A percentile compares a stretch with the other conserved stretches of the same genome.
These are phyloP conservation scores for Dothiorella sarmentorum DNA, from an alignment of 2,329 filamentous ascomycete genomes.

Conservation along the genomic window DNA sequence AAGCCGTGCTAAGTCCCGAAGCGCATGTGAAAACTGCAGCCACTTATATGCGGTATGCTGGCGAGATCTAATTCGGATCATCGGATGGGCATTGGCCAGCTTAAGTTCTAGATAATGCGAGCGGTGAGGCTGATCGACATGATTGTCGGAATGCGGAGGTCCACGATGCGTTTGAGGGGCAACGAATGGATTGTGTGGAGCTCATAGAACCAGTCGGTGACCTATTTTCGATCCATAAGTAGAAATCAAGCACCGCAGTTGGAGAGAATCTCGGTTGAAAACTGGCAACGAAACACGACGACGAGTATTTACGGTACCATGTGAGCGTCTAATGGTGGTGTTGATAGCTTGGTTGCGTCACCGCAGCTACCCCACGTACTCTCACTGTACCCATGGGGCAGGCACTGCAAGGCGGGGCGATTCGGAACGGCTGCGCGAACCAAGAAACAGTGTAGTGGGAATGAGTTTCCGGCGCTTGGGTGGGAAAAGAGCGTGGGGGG, in stretches of 20 bases:
- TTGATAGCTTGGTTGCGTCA: neutral
- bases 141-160: neutral
- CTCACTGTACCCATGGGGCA: too few relatives aligned
- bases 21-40: neutral
- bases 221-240: neutral
- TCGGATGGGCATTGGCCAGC: neutral
- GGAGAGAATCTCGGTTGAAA: too few relatives aligned
- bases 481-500: neutral
- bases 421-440: too few relatives aligned
- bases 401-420: too few relatives aligned
- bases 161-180: neutral
- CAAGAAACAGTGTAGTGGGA: conserved; percentile 5
- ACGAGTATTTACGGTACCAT: too few relatives aligned
- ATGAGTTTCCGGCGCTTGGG: neutral
- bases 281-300: too few relatives aligned
- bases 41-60: neutral
- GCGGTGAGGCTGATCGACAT: neutral
- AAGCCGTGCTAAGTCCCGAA: neutral
- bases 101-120: neutral
- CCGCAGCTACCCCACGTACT: too few relatives aligned
- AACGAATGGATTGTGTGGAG: neutral
- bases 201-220: neutral
- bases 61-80: neutral
- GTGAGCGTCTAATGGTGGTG: too few relatives aligned
- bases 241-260: neutral